Evolutionary conservation across 306 rosid species (phyloP), one percentile per base, ranked within the genome.

Genomic region (Mimosa bimucronata): DNA sequence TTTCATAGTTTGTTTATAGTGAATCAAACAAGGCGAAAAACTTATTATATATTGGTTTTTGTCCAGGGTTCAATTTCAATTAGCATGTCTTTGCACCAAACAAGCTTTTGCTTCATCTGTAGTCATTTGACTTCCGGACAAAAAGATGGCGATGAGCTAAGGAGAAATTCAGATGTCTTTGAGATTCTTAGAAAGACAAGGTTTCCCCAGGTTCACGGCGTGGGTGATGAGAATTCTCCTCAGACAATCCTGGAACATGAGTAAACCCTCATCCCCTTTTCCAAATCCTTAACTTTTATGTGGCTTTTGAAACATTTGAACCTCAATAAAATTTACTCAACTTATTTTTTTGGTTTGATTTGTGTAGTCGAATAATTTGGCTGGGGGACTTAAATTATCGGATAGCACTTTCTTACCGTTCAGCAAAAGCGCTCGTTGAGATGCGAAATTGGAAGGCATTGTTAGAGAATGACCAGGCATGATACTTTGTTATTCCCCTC

Each of bases 101-200:
- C 98, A 66, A 93, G 94, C 88, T 86, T 93, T 87, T 93, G 98
- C 91, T 93, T 91, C 90, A 80, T 93, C 83, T 93, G 98, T 86
- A 93, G 94, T 79, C 98, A 93, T 86, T 85, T 93, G 90, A 90
- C 97, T 31, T 93, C 98, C 7, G 98, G 98, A 71, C 93, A 93
- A 85, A 93, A 93, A 89, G 98, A 93, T 30, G 98, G 98, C 9
- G 97, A 93, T 77, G 98, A 93, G 86, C 88, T 91, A 19, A 76
- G 97, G 78, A 93, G 98, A 82, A 93, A 93, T 68, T 92, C 91
- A 6, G 98, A 93, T 79, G 98, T 91, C 69, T 82, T 91, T 91
- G 98, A 93, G 86, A 93, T 93, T 78, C 90, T 93, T 2, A 85
- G 91, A 76, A 93, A 91, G 84, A 93, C 98, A 65, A 83, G 97